Base-by-base conservation (phyloP, 345 rosid genomes). In the Eucalyptus microcorys region DNA sequence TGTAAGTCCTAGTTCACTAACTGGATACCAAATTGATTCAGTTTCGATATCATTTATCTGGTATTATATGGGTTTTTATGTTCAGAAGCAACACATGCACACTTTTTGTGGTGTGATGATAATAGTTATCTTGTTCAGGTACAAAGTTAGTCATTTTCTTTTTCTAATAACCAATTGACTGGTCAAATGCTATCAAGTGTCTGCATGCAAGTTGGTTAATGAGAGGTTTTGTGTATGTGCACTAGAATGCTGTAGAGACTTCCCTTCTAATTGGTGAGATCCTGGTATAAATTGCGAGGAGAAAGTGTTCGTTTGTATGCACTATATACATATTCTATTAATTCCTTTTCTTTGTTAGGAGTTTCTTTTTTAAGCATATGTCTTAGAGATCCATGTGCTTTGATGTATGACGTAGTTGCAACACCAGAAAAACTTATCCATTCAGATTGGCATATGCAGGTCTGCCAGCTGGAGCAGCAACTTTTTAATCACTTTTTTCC, bases 401-500 rank as follows among this genome's bases (percentile, higher is more conserved):
- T 76, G 30, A 76, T 37, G 27, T 21, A 37, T 76, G 47, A 21
- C 3, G 3, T 76, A 40, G 47, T 76, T 76, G 47, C 71, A 68
- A 47, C 59, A 15, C 16, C 11, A 49, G 22, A 71, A 13, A 52
- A 27, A 26, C 49, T 87, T 87, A 61, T 49, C 84, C 37, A 32
- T 57, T 81, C 40, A 40, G 83, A 87, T 24, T 84, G 86, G 52
- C 87, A 27, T 88, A 79, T 94, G 91, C 95, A 97, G 99, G 99
- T 95, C 90, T 97, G 99, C 92, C 99, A 97, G 88, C 96, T 96
- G 87, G 99, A 97, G 94, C 95, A 97, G 90, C 99, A 97, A 90
- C 96, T 97, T 88, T 97, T 97, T 94, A 95, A 92, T 92, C 98
- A 97, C 92, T 97, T 97, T 90, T 97, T 96, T 90, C 99, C 99